Base-by-base conservation (phyloP, 345 rosid species). In the Salix exigua region DNA sequence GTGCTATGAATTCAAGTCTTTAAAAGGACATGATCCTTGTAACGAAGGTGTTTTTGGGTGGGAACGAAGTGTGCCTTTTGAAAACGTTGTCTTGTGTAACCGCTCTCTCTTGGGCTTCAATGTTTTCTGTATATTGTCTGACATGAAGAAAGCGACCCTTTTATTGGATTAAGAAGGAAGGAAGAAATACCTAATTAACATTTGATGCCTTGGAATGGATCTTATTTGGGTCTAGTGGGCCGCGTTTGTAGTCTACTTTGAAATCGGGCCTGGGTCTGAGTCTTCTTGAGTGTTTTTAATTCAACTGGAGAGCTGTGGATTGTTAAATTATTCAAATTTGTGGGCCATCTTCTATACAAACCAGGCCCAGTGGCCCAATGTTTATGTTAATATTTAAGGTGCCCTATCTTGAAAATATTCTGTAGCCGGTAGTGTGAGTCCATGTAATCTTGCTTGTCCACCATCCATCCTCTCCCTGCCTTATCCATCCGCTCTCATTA, bases 1-100 rank as follows among this genome's bases (percentile, higher is more conserved):
- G 58, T 74, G 72, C 33, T 68, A 55, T 72, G 73, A 81, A 23
- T 65, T 18, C 69, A 76, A 33, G 73, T 65, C 80, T 69, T 72
- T 44, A 73, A 38, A 62, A 73, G 75, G 66, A 73, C 42, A 70
- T 69, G n/a, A 8, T 65, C 33, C 62, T 26, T 66, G 72, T 72
- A 51, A 65, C 17, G 28, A 30, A 6, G 50, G 2, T 35, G 25
- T 21, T 21, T 23, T 48, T 25, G 44, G 44, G 26, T 72, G 53
- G 11, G 14, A 19, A 38, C 38, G 73, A 28, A 37, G 37, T 26
- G 68, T 23, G 68, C 33, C 21, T 12, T 46, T 18, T 2, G 30
- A 21, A 16, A 6, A 63, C 10, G 40, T 69, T 60, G 6, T 17
- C 21, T 25, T 33, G 6, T 33, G 35, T 5, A 33, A 33, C 35